Evolutionary conservation across 805 yeast genomes (phyloP).

Genomic region (Candida ficus): DNA sequence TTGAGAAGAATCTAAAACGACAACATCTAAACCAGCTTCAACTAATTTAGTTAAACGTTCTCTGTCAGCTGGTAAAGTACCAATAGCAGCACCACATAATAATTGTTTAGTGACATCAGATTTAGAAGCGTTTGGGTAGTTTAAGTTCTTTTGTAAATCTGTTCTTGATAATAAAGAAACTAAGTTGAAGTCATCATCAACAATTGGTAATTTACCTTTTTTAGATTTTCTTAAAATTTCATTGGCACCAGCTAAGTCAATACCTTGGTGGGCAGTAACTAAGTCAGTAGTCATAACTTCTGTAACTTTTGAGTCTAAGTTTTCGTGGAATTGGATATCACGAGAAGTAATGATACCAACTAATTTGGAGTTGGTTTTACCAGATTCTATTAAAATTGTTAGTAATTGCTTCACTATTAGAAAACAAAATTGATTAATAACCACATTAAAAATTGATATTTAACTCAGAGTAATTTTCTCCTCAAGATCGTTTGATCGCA

Average conservation of each 20-base stretch:
- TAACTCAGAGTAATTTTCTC: slow-evolving; percentile 50
- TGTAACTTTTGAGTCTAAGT: slow-evolving; percentile 52
- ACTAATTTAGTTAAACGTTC: slow-evolving; percentile 79
- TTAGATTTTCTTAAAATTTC: slow-evolving; percentile 85
- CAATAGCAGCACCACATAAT: slow-evolving; percentile 97
- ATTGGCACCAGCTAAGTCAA: slow-evolving; percentile 81
- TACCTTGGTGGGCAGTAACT: slow-evolving; percentile 78
- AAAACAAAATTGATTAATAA: too few species aligned
- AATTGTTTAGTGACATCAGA: slow-evolving; percentile 90
- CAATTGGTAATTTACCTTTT: slow-evolving; percentile 96
- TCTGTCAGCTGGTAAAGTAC: slow-evolving; percentile 87
- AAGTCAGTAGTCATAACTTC: slow-evolving; percentile 89
- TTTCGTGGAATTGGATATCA: slow-evolving; percentile 92
- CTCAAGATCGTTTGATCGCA: slow-evolving; percentile 95
- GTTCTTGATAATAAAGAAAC: slow-evolving; percentile 90
- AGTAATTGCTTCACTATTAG: slow-evolving; percentile 10
- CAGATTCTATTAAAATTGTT: slow-evolving; percentile 53
- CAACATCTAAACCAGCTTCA: slow-evolving; percentile 96
- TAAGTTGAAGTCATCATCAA: slow-evolving; percentile 69
- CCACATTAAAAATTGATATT: not conserved
- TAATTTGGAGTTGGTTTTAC: slow-evolving; percentile 82
- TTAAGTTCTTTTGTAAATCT: slow-evolving; percentile 93
- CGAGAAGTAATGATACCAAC: slow-evolving; percentile 95
- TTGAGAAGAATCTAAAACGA: slow-evolving; percentile 92
- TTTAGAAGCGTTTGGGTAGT: slow-evolving; percentile 92